Base-by-base conservation (phyloP, 495 filamentous ascomycete genomes). In the Penicillium psychrofluorescens region DNA sequence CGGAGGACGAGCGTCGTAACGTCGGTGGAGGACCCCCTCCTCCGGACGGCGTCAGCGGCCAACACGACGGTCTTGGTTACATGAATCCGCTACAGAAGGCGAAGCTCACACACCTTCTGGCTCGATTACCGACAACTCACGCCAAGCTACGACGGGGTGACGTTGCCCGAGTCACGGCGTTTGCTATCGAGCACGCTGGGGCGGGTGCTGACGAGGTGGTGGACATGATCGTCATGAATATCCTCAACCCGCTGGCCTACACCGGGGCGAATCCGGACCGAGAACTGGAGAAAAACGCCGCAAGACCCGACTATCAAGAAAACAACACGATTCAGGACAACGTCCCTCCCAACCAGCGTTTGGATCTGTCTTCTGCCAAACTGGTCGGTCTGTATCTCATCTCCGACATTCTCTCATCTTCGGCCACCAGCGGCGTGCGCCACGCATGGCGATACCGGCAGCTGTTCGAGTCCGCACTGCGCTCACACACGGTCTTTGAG, bases 381-480 rank as follows among this genome's bases (percentile, higher is more conserved):
- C 72, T 96, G 0, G 81, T 95, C 30, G 92, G 78, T 8, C 75
- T 98, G 10, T 95, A 92, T 54, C 64, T 94, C 11, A 79, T 95
- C 41, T 89, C 83, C 40, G 94, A 98, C 60, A 86, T 96, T 42
- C 77, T 95, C 28, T 89, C 85, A 1, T 85, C 88, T 2, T 88
- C 86, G 4, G 84, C 86, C 1, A 89, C 85, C 1, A 83, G 80
- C 49, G 88, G 88, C 0, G 85, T 95, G 30, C 77, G 88, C 1
- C 85, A 91, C 56, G 88, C 89, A 6, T 97, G 89, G 89, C 81
- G 89, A 35, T 97, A 92, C 54, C 78, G 91, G 13, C 82, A 86
- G 55, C 69, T 92, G 14, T 92, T 98, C 50, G 94, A 95, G 61
- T 65, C 70, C 0, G 80, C 83, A 0, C 68, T 98, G 7, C 79